Evolutionary conservation across 1,284 basidiomycete genomes (phyloP), one percentile per base, ranked within the genome.

Genomic region (Boletus nobilissimus): DNA sequence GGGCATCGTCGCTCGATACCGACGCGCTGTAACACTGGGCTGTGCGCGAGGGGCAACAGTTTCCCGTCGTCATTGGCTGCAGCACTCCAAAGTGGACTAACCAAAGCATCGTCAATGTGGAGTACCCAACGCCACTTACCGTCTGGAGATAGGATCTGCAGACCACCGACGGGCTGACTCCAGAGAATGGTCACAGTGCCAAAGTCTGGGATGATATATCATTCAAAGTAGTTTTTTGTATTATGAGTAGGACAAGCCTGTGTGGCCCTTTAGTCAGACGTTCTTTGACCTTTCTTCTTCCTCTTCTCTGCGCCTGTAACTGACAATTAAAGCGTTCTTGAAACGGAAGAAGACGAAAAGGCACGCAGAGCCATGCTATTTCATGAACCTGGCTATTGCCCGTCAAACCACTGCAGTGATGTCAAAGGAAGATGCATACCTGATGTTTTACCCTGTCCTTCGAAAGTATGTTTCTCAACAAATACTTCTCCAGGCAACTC

Each of bases 401-500:
- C 51, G 26, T 29, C 26, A 13, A 29, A 29, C 26, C 13, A 51
- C 11, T 51, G 14, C 26, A 51, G 51, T 29, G 26, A 29, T 51
- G 14, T 16, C 1, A 32, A 9, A 39, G 13, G 34, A 48, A 36
- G 46, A n/a, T 16, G 38, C 73, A 46, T 67, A 67, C 77, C 16
- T 26, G 71, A 36, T n/a, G 71, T 71, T 73, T 48, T 46, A 39
- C 71, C 65, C 16, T 34, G 18, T n/a, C 64, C 40, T 14, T 80
- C 62, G 22, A 74, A 70, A 16, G 82, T 83, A 82, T 93, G 92
- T 66, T 89, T 85, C 29, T 91, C 85, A 8, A 89, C 88, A 48
- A 93, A 86, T 13, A 88, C 88, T 34, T 92, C 89, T 81, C 91
- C 90, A 0, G 89, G 91, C 26, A 93, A 87, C 81, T 92, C 92